Evolutionary conservation across 2,329 filamentous ascomycete species (phyloP).

Genomic region (Bipolaris oryzae): DNA sequence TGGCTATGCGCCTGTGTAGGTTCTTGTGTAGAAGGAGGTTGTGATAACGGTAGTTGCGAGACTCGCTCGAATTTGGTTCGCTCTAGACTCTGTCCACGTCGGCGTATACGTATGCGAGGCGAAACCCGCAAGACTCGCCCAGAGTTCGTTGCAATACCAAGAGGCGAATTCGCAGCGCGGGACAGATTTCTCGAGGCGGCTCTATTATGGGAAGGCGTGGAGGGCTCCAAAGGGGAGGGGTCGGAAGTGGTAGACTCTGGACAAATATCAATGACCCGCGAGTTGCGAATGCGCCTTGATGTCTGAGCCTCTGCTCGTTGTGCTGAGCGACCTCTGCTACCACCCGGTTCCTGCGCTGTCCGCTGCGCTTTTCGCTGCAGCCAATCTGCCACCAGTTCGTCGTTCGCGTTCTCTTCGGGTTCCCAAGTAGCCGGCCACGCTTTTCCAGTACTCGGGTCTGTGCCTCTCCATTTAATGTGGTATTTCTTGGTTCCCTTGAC

Average conservation of each 20-base stretch:
- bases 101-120: slow-evolving; percentile 24
- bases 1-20: slow-evolving; percentile 1
- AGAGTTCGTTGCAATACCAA: background rate
- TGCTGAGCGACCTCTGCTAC: background rate
- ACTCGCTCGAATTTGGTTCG: slow-evolving; percentile 29
- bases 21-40: background rate
- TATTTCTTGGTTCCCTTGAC: slow-evolving; percentile 50
- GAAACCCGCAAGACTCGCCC: slow-evolving; percentile 13
- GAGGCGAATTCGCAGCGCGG: background rate
- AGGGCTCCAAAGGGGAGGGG: slow-evolving; percentile 1
- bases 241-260: slow-evolving; percentile 7
- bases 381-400: slow-evolving; percentile 44
- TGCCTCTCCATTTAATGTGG: slow-evolving; percentile 62
- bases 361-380: slow-evolving; percentile 6
- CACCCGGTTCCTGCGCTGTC: slow-evolving; percentile 3
- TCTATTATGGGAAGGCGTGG: slow-evolving; percentile 7
- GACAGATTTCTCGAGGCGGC: background rate
- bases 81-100: slow-evolving; percentile 23
- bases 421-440: slow-evolving; percentile 61
- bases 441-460: slow-evolving; percentile 56
- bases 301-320: background rate
- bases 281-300: slow-evolving; percentile 9
- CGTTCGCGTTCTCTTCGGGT: slow-evolving; percentile 43
- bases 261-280: slow-evolving; percentile 28
- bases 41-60: slow-evolving; percentile 23